Evolutionary conservation across 2,329 filamentous ascomycete genomes (phyloP).

Genomic region (Colletotrichum phormii): DNA sequence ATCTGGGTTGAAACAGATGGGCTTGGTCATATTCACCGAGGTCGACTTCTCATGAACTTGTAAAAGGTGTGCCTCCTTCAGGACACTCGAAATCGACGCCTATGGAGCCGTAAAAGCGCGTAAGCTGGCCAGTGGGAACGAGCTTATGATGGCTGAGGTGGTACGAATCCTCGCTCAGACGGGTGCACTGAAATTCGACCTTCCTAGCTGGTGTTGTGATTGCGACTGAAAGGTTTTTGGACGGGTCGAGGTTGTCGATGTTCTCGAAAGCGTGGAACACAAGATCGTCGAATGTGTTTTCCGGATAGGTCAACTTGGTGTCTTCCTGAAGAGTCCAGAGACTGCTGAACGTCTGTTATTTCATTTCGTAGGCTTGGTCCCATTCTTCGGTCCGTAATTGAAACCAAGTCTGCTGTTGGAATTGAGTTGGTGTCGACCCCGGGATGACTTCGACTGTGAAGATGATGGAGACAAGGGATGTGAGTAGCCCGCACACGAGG

Average conservation of each 20-base stretch:
- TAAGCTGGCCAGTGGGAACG: too few relatives aligned
- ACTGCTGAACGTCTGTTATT: not conserved
- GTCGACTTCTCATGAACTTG: too few relatives aligned
- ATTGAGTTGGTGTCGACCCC: not conserved
- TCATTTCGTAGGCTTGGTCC: not conserved
- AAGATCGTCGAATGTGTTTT: slow-evolving; percentile 11
- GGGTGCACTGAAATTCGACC: not conserved
- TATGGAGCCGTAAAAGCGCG: too few relatives aligned
- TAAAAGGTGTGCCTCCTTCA: too few relatives aligned
- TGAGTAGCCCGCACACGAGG: slow-evolving; percentile 17
- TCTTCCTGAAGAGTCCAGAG: not conserved
- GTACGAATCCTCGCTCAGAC: not conserved
- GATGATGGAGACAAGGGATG: slow-evolving; percentile 8
- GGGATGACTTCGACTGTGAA: slow-evolving; percentile 7
- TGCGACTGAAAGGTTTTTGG: not conserved
- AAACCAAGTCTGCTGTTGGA: slow-evolving; percentile 15
- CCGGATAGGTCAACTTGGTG: slow-evolving; percentile 6
- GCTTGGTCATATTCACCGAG: too few relatives aligned
- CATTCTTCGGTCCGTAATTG: not conserved
- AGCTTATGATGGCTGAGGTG: not conserved
- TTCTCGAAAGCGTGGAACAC: slow-evolving; percentile 1
- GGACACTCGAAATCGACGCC: too few relatives aligned
- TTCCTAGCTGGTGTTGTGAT: slow-evolving; percentile 7
- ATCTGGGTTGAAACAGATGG: too few relatives aligned
- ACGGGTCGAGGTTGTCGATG: not conserved